Conservation (phyloP, 305 asterid species). For the Ilex paraguariensis region DNA sequence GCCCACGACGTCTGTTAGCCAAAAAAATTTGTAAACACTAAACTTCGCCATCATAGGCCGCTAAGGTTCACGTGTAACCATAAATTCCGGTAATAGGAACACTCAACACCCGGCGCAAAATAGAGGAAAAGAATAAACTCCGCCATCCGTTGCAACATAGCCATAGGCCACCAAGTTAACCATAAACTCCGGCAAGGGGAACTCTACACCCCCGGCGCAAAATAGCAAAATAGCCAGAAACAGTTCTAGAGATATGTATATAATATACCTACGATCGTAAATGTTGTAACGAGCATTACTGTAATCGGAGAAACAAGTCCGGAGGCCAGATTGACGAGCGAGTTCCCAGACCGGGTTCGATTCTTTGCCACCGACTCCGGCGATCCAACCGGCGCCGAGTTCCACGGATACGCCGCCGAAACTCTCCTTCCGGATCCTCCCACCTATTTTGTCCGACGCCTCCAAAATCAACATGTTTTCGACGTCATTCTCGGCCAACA, state of each 20-base stretch:
- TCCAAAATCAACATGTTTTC: slow-evolving; percentile 68
- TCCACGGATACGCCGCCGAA: slow-evolving; percentile 85
- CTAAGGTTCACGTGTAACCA: background rate
- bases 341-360: slow-evolving; percentile 90
- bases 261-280: slow-evolving; percentile 61
- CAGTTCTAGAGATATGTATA: no score
- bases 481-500: slow-evolving; percentile 71
- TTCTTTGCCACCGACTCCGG: slow-evolving; percentile 87
- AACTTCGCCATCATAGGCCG: background rate
- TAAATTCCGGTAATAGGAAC: background rate
- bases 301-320: slow-evolving; percentile 84
- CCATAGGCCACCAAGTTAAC: no score
- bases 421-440: slow-evolving; percentile 71
- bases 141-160: no score
- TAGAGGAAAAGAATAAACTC: background rate
- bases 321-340: slow-evolving; percentile 59
- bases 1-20: no score
- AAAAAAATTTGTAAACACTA: background rate
- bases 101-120: background rate
- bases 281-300: slow-evolving; percentile 87
- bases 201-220: no score
- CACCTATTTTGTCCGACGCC: slow-evolving; percentile 84
- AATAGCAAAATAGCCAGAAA: no score
- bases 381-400: slow-evolving; percentile 97
- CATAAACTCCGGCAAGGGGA: no score